phyloP scores from a whole-genome alignment of 2,329 filamentous ascomycete genomes.

The Geosmithia morbida region DNA sequence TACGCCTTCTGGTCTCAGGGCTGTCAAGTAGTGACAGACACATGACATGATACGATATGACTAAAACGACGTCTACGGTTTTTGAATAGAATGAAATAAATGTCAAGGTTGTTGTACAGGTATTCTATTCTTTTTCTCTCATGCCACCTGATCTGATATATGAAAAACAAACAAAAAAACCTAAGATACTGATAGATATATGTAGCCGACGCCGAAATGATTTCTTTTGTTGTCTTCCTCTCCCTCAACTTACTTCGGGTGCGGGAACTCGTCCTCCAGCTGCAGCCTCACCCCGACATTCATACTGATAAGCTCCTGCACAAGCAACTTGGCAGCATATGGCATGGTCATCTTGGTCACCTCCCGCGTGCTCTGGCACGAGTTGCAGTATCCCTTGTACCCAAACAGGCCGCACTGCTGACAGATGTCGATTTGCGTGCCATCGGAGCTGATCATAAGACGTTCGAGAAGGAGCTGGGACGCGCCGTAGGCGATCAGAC shows the following conservation, averaged over 20 bases:
- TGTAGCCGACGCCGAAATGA: not conserved
- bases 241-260: constrained; percentile 20
- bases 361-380: constrained; percentile 70
- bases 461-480: constrained; percentile 84
- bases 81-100: not conserved
- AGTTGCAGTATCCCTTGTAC: constrained; percentile 88
- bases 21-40: too few species aligned
- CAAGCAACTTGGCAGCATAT: constrained; percentile 89
- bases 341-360: constrained; percentile 93
- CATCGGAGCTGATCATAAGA: constrained; percentile 88
- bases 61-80: not conserved
- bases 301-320: constrained; percentile 96
- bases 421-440: constrained; percentile 84
- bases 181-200: not conserved
- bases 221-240: not conserved
- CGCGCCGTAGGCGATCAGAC: constrained; percentile 91
- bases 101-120: not conserved
- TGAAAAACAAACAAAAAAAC: not conserved
- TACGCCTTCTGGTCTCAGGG: constrained; percentile 45
- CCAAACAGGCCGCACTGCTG: constrained; percentile 91
- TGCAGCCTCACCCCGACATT: constrained; percentile 90
- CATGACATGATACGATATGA: not conserved
- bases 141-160: not conserved
- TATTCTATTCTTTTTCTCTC: not conserved
- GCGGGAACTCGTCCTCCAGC: constrained; percentile 86